Evolutionary conservation across 805 yeast genomes (phyloP), one percentile per base, ranked within the genome.

Genomic region (Jamesozyma piceae): DNA sequence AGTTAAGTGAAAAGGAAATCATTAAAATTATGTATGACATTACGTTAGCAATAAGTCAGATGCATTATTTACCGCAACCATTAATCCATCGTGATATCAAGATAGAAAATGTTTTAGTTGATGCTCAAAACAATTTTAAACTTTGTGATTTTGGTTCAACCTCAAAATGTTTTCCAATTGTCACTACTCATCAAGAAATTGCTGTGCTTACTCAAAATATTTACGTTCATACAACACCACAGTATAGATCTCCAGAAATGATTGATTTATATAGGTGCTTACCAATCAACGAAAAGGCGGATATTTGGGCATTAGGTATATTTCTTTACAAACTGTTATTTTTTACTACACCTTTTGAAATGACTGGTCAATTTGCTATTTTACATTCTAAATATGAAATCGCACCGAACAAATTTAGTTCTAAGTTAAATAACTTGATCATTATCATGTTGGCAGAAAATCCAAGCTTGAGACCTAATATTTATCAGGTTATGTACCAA

Each of bases 271-370:
- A 82, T 59, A 69, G 86, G 39, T 84, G 88, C 9, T 66, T 78
- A 37, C 94, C 96, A 2, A 84, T 90, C 38, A 94, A 90, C 63
- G 95, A 89, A 54, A 87, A 88, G 63, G 74, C 92, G 9, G 98
- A 90, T 66, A 85, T 90, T 39, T 90, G 98, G 98, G 98, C 98
- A 0, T 66, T 90, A 39, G 98, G 98, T 5, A 80, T 92, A 27
- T 84, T 90, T 48, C 69, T 92, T 39, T 90, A 86, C 68, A 90
- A 92, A 61, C 69, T 90, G 47, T 83, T 96, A 64, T 90, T 83
- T 65, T 90, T 85, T 64, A 89, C 84, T 1, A 90, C 98, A 1
- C 98, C 98, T 1, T 90, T 92, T 62, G 98, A 90, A 64, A 51
- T 66, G 41, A 80, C 82, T 34, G 86, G 87, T 39, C 95, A 86